Percentiles rank a stretch among this genome's conserved stretches.
These are phyloP conservation scores for Oryza glaberrima DNA, from an alignment of 176 grass and related monocot species.

Conservation along the genomic window DNA sequence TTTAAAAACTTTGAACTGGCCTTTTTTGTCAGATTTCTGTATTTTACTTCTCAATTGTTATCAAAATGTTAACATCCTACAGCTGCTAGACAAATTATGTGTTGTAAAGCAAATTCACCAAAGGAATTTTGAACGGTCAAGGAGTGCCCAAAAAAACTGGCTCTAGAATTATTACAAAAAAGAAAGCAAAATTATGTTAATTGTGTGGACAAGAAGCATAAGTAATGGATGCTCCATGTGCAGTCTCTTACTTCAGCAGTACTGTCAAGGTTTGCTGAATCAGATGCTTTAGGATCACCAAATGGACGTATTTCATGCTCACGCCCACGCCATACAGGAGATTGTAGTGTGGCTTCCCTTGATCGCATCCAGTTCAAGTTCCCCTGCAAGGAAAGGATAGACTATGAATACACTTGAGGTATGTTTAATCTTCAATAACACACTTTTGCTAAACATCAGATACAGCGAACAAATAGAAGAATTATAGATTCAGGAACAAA, in stretches of 20 bases:
- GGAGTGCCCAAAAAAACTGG: not conserved
- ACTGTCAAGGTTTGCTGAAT: constrained; percentile 98
- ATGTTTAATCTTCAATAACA: constrained; percentile 41
- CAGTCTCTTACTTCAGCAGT: constrained; percentile 82
- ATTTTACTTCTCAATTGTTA: not conserved
- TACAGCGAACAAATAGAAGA: constrained; percentile 14
- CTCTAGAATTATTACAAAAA: not conserved
- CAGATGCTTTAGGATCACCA: constrained; percentile 93
- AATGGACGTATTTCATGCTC: constrained; percentile 91
- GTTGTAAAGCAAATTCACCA: constrained; percentile 17
- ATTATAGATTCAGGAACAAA: constrained; percentile 39
- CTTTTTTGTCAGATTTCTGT: not conserved
- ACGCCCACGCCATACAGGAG: constrained; percentile 96
- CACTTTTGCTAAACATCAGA: constrained; percentile 9
- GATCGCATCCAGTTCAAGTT: constrained; percentile 99
- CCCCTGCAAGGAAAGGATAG: constrained; percentile 65
- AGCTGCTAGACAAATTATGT: not conserved
- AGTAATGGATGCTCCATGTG: constrained; percentile 1
- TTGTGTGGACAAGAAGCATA: constrained; percentile 20
- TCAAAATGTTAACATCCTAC: not conserved
- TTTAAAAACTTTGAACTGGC: not conserved
- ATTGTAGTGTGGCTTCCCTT: constrained; percentile 83
- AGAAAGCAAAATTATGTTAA: constrained; percentile 29
- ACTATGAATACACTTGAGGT: constrained; percentile 16
- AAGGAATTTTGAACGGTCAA: not conserved